phyloP scores from a whole-genome alignment of 1,284 basidiomycete genomes.

The Ceratobasidium sp. region DNA sequence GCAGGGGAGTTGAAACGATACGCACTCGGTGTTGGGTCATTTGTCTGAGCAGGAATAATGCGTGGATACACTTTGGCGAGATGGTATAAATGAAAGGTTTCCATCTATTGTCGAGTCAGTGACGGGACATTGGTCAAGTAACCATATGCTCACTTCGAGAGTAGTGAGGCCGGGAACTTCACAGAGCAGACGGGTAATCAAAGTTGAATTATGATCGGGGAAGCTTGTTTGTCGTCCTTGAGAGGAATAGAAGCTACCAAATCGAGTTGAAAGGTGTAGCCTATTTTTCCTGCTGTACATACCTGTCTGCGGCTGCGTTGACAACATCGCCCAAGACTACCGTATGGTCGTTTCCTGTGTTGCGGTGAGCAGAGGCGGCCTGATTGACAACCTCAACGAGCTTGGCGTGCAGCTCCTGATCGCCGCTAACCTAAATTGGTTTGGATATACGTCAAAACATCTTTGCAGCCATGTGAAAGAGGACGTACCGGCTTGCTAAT shows the following conservation, averaged over 20 bases:
- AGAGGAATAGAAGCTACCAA: constrained; percentile 77
- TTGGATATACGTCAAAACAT: too few relatives aligned
- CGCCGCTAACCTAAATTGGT: constrained; percentile 58
- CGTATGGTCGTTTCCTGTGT: constrained; percentile 54
- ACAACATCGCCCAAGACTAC: constrained; percentile 58
- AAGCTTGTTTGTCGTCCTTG: constrained; percentile 83
- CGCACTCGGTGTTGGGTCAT: neutral
- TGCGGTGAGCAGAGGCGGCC: constrained; percentile 52
- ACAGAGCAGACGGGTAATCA: constrained; percentile 64
- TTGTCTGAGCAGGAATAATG: neutral
- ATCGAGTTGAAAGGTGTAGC: neutral
- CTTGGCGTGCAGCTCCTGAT: constrained; percentile 56
- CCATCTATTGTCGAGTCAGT: constrained; percentile 63
- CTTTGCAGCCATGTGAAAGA: neutral
- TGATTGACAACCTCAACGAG: constrained; percentile 39
- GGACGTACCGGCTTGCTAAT: constrained; percentile 70
- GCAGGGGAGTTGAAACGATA: neutral
- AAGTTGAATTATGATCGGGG: constrained; percentile 70
- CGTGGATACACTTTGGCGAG: constrained; percentile 55
- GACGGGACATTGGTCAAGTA: neutral
- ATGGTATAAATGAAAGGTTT: constrained; percentile 78
- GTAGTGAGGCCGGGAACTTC: constrained; percentile 62
- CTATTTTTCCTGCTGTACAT: constrained; percentile 38
- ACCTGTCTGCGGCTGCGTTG: constrained; percentile 82
- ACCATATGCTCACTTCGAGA: constrained; percentile 61